A percentile compares a stretch with the other conserved stretches of the same genome.
phyloP scores from a whole-genome alignment of 495 filamentous ascomycete species.

The Polyplosphaeria fusca region DNA sequence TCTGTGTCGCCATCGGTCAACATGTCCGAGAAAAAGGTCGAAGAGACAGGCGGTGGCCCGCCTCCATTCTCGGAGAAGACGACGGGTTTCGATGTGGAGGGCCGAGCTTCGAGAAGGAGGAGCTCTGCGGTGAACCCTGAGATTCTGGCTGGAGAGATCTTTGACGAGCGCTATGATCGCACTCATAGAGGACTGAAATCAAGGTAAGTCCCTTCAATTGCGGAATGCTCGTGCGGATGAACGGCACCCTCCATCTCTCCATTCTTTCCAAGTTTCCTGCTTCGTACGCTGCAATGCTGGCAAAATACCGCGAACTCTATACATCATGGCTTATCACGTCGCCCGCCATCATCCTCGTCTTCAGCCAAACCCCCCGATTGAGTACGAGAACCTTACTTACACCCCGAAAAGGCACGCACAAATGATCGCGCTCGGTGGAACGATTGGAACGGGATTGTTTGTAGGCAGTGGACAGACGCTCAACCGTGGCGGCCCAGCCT shows the following conservation, averaged over 20 bases:
- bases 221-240: no score
- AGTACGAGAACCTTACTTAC: no score
- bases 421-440: slow-evolving; percentile 39
- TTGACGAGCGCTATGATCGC: slow-evolving; percentile 31
- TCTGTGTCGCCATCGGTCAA: not conserved
- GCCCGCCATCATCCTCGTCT: no score
- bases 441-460: slow-evolving; percentile 56
- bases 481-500: slow-evolving; percentile 58
- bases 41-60: not conserved
- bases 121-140: slow-evolving; percentile 26
- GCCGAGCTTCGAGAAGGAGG: slow-evolving; percentile 10
- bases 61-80: not conserved
- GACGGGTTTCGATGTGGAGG: not conserved
- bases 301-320: no score
- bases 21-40: slow-evolving; percentile 3
- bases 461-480: slow-evolving; percentile 60
- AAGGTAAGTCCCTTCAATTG: slow-evolving; percentile 19
- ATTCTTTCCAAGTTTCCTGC: no score
- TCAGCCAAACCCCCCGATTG: no score
- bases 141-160: slow-evolving; percentile 31
- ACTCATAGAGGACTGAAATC: slow-evolving; percentile 37
- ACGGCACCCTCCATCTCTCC: no score
- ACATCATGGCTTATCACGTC: no score
- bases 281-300: no score
- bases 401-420: slow-evolving; percentile 29